phyloP scores from a whole-genome alignment of 2,329 filamentous ascomycete species.

The Trichothecium sympodiale region DNA sequence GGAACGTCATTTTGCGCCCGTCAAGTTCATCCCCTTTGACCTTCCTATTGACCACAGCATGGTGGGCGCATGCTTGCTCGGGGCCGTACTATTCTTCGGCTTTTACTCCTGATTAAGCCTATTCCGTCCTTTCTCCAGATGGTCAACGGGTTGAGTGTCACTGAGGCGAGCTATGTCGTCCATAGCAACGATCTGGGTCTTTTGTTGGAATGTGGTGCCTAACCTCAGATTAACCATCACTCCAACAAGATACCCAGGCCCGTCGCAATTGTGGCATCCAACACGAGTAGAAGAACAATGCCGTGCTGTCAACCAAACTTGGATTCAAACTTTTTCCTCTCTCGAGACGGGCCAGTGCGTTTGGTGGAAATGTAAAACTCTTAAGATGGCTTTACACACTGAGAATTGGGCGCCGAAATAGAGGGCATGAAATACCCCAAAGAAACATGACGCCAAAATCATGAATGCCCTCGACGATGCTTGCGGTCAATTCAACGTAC shows the following conservation, averaged over 20 bases:
- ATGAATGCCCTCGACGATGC: too few relatives aligned
- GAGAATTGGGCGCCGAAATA: too few relatives aligned
- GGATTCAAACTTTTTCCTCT: not conserved
- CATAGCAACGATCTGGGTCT: constrained; percentile 39
- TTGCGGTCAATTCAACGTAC: too few relatives aligned
- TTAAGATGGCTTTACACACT: too few relatives aligned
- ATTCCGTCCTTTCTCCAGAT: constrained; percentile 47
- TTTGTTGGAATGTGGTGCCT: too few relatives aligned
- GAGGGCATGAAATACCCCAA: too few relatives aligned
- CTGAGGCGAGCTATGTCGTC: constrained; percentile 33
- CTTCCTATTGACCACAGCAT: constrained; percentile 41
- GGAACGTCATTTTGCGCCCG: constrained; percentile 45
- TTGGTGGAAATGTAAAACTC: too few relatives aligned
- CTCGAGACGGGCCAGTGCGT: not conserved
- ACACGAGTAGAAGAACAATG: too few relatives aligned
- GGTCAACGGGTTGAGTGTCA: constrained; percentile 29
- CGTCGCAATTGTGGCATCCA: too few relatives aligned
- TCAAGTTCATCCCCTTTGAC: constrained; percentile 42
- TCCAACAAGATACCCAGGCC: too few relatives aligned
- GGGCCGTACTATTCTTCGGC: constrained; percentile 23
- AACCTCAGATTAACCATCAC: too few relatives aligned
- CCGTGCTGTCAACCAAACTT: not conserved
- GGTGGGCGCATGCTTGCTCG: constrained; percentile 34
- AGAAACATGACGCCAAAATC: too few relatives aligned
- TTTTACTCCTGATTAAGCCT: constrained; percentile 34